Base-by-base conservation (phyloP, 345 rosid species). In the Mercurialis annua region DNA sequence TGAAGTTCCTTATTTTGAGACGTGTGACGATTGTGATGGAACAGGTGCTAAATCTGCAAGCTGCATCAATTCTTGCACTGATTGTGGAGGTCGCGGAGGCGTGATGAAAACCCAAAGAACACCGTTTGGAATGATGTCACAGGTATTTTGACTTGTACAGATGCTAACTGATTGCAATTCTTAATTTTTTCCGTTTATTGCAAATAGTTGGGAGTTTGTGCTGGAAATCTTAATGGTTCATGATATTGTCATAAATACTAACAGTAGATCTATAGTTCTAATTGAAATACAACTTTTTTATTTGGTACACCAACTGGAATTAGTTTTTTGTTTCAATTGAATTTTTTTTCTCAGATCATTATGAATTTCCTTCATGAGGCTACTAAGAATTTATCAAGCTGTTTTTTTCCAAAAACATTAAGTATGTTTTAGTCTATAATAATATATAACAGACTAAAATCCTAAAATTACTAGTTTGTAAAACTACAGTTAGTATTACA, bases 101-200 rank as follows among this genome's bases (percentile, higher is more conserved):
- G 86, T 81, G 58, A 81, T 83, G 85, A 80, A 78, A 71, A 78
- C 86, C 71, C 90, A 83, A 75, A 87, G 80, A 80, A 90, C 98
- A 43, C 94, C 98, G 21, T 90, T 90, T 76, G 98, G 97, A 71
- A 76, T 88, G 66, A 84, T 88, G 83, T 88, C 97, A 52, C 90
- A 87, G 94, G 98, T 93, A 76, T 64, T 27, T 71, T 59, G 63
- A 62, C 65, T 65, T 48, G 42, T 31, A 33, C 40, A 49, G 64
- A 52, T 60, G 58, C 71, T 76, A 62, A 61, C 29, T 36, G 34
- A 59, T 62, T 51, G 56, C 8, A 38, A 36, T 42, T 29, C 27
- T 34, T 27, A 47, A 4, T 54, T 54, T 26, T 1, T 64, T 44
- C 10, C 12, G 18, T 16, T n/a, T 9, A n/a, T 6, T 40, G 31